Evolutionary conservation across 805 yeast species (phyloP).

Genomic region (Saccharomycopsis fibuligera): DNA sequence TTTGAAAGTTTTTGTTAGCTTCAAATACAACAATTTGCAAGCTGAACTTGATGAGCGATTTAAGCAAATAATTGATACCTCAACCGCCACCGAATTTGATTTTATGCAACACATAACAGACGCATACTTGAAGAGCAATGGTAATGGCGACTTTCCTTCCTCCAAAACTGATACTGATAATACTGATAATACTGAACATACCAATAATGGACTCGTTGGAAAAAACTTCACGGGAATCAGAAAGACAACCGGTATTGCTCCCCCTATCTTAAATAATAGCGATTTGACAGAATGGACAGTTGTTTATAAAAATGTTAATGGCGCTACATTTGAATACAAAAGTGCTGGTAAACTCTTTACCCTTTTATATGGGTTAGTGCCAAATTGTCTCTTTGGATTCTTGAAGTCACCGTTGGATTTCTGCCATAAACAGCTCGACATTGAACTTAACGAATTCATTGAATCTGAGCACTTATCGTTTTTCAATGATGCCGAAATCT

Average conservation of each 20-base stretch:
- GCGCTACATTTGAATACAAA: constrained; percentile 4
- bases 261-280: background rate
- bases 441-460: constrained; percentile 7
- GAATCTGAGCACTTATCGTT: constrained; percentile 3
- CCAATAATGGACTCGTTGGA: too few relatives aligned
- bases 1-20: constrained; percentile 10
- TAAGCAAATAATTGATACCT: background rate
- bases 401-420: constrained; percentile 14
- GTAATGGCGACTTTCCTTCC: background rate
- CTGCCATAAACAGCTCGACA: constrained; percentile 1
- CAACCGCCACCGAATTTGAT: background rate
- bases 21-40: constrained; percentile 3
- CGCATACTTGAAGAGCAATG: background rate
- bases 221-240: too few relatives aligned
- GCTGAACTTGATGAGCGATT: background rate
- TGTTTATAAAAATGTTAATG: constrained; percentile 1
- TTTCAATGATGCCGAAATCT: constrained; percentile 15
- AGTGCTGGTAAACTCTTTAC: constrained; percentile 12
- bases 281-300: constrained; percentile 6
- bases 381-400: constrained; percentile 10
- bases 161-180: background rate
- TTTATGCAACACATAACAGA: background rate
- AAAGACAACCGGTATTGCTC: too few relatives aligned
- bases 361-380: constrained; percentile 18
- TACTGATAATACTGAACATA: too few relatives aligned